phyloP scores from a whole-genome alignment of 306 rosid genomes.

The Argentina anserina region DNA sequence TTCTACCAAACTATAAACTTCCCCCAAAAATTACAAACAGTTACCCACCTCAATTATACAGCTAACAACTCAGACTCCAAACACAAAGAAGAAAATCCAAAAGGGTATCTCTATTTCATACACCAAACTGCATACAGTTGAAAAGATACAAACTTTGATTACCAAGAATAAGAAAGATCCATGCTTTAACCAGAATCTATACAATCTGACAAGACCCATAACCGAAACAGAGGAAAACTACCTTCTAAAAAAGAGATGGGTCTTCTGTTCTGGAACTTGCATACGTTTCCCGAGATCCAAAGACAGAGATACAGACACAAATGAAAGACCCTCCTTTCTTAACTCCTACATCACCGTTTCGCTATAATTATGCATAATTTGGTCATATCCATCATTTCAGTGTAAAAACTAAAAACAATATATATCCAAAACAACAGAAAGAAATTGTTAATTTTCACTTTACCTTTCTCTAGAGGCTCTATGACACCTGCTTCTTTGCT shows the following conservation, averaged over 20 bases:
- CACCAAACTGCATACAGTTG: background rate
- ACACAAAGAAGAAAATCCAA: background rate
- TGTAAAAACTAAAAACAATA: background rate
- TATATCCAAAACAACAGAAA: background rate
- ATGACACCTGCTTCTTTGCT: background rate
- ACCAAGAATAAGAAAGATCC: background rate
- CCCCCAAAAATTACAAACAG: background rate
- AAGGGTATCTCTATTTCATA: background rate
- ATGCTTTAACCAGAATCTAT: background rate
- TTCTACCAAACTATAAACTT: background rate
- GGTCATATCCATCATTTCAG: constrained; percentile 14
- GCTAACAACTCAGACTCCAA: background rate
- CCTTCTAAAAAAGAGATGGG: constrained; percentile 14
- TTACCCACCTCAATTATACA: constrained; percentile 11
- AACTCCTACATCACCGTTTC: constrained; percentile 20
- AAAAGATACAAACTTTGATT: background rate
- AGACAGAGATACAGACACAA: constrained; percentile 5
- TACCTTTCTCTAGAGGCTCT: background rate
- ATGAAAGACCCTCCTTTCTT: constrained; percentile 2
- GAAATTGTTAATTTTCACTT: background rate
- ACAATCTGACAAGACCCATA: background rate
- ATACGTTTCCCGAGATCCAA: constrained; percentile 1
- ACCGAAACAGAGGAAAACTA: background rate
- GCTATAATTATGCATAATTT: constrained; percentile 14
- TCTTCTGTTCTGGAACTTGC: constrained; percentile 4